phyloP scores from a whole-genome alignment of 192 early-diverging fungal genomes.

The Coemansia nantahalensis region DNA sequence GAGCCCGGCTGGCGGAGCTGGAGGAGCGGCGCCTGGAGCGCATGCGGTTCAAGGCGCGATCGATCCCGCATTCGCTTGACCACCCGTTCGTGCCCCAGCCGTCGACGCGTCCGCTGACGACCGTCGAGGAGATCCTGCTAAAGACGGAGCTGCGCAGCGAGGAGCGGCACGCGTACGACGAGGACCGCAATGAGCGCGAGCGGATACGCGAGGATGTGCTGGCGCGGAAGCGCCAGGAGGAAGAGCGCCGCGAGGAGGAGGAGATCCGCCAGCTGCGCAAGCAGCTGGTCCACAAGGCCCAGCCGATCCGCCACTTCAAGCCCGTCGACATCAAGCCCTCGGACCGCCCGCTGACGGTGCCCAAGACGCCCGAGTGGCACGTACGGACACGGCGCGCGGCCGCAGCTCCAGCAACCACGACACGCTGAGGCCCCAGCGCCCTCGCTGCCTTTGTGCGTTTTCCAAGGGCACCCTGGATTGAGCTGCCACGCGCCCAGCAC shows the following conservation, averaged over 20 bases:
- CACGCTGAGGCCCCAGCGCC: not conserved
- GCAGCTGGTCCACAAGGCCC: slow-evolving; percentile 58
- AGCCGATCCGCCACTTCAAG: slow-evolving; percentile 58
- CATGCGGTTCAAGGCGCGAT: slow-evolving; percentile 58
- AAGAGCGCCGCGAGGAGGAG: slow-evolving; percentile 57
- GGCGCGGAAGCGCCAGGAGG: slow-evolving; percentile 48
- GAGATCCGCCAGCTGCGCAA: slow-evolving; percentile 58
- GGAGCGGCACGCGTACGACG: slow-evolving; percentile 66
- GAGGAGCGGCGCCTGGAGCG: slow-evolving; percentile 36
- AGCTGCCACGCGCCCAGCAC: too few species aligned
- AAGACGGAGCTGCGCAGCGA: slow-evolving; percentile 60
- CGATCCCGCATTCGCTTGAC: slow-evolving; percentile 48
- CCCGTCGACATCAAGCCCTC: slow-evolving; percentile 56
- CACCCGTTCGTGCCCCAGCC: slow-evolving; percentile 62
- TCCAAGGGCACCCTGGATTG: too few species aligned
- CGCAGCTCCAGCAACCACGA: slow-evolving; percentile 9
- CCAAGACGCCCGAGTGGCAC: slow-evolving; percentile 50
- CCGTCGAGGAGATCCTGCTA: slow-evolving; percentile 49
- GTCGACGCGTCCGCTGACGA: slow-evolving; percentile 49
- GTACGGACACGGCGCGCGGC: slow-evolving; percentile 29
- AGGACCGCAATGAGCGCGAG: slow-evolving; percentile 51
- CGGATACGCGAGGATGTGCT: slow-evolving; percentile 56
- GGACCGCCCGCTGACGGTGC: slow-evolving; percentile 55
- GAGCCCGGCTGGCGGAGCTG: slow-evolving; percentile 50
- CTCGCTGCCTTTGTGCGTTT: too few species aligned